These are phyloP conservation scores for Trifolium fragiferum DNA, from an alignment of 306 rosid genomes.

Conservation along the genomic window DNA sequence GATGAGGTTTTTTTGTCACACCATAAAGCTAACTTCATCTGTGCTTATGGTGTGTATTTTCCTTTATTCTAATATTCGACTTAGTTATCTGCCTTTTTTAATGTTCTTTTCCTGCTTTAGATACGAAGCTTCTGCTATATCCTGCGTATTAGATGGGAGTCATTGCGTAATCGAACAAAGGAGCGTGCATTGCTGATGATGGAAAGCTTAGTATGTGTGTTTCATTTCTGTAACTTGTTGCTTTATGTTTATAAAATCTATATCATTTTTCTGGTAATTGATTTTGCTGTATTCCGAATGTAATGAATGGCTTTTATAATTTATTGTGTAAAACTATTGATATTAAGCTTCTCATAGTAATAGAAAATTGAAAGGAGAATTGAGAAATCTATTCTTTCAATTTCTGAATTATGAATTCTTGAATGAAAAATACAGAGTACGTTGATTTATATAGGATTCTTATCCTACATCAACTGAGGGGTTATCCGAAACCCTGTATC, in stretches of 20 bases:
- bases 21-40: conserved; percentile 12
- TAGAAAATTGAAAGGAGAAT: not conserved
- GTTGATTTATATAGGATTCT: not conserved
- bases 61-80: conserved; percentile 14
- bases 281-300: conserved; percentile 21
- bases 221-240: conserved; percentile 25
- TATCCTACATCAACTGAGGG: not conserved
- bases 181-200: conserved; percentile 88
- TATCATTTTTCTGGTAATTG: conserved; percentile 11
- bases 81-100: conserved; percentile 24
- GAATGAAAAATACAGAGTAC: not conserved
- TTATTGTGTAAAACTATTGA: conserved; percentile 30
- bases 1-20: conserved; percentile 31
- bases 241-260: conserved; percentile 16
- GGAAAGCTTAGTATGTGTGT: conserved; percentile 78
- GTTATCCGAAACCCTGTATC: not conserved
- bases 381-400: not conserved
- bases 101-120: conserved; percentile 49
- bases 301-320: conserved; percentile 12
- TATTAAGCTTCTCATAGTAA: not conserved
- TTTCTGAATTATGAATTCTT: not conserved
- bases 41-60: conserved; percentile 17
- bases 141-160: conserved; percentile 94
- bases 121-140: conserved; percentile 64
- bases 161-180: conserved; percentile 85